Evolutionary conservation across 257 asterid species (phyloP).

Genomic region (Solanum microdontum): DNA sequence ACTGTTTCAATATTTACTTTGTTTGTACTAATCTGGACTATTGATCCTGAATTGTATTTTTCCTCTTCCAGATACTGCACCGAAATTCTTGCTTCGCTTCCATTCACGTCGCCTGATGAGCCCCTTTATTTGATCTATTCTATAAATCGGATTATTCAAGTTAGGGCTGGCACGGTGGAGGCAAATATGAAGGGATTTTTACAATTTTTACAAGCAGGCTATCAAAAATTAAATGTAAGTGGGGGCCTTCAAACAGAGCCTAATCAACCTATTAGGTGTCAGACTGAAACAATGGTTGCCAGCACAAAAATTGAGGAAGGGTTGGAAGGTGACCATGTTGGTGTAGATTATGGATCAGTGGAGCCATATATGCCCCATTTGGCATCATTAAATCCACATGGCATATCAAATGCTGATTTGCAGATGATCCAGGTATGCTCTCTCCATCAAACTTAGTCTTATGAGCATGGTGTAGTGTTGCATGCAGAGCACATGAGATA

Average conservation of each 20-base stretch:
- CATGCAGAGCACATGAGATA: not conserved
- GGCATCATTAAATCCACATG: conserved; percentile 24
- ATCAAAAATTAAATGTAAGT: conserved; percentile 25
- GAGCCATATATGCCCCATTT: conserved; percentile 23
- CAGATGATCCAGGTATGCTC: conserved; percentile 65
- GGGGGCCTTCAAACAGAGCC: conserved; percentile 28
- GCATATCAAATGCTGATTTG: conserved; percentile 33
- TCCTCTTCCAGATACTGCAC: conserved; percentile 65
- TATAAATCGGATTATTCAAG: conserved; percentile 88
- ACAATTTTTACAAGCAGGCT: conserved; percentile 48
- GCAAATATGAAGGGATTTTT: conserved; percentile 75
- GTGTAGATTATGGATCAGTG: conserved; percentile 19
- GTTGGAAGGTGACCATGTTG: conserved; percentile 21
- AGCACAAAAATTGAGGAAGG: conserved; percentile 27
- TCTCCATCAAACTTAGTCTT: not conserved
- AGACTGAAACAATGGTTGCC: conserved; percentile 16
- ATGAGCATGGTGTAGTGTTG: not conserved
- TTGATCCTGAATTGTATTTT: conserved; percentile 15
- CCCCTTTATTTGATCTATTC: conserved; percentile 87
- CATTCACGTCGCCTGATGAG: conserved; percentile 81
- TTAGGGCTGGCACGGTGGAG: conserved; percentile 78
- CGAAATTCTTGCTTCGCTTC: conserved; percentile 88
- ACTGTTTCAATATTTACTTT: not conserved
- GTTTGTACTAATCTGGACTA: not conserved
- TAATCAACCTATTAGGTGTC: conserved; percentile 14